phyloP scores from a whole-genome alignment of 2,329 filamentous ascomycete species.

The Pyricularia pennisetigena region DNA sequence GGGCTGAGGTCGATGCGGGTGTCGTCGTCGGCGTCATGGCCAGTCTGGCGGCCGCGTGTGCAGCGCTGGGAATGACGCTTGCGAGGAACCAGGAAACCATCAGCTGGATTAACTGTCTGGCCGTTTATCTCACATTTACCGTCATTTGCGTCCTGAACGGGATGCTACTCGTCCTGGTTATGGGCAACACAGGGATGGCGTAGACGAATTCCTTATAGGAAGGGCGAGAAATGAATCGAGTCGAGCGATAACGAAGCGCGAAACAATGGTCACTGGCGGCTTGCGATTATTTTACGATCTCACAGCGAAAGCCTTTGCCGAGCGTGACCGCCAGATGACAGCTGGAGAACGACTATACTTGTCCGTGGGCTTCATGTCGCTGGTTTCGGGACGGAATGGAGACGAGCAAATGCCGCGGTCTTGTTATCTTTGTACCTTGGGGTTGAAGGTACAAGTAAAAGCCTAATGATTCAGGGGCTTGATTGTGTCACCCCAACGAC shows the following conservation, averaged over 20 bases:
- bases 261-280: not conserved
- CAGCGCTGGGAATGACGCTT: conserved; percentile 49
- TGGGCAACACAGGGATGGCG: conserved; percentile 21
- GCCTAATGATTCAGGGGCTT: not conserved
- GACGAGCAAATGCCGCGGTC: not conserved
- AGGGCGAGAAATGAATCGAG: not conserved
- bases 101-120: conserved; percentile 29
- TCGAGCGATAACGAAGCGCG: not conserved
- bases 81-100: conserved; percentile 38
- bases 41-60: conserved; percentile 53
- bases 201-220: not conserved
- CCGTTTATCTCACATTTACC: conserved; percentile 32
- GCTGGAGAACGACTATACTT: not conserved
- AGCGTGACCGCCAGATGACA: not conserved
- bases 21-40: conserved; percentile 60
- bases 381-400: not conserved
- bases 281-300: not conserved
- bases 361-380: not conserved
- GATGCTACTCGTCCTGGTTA: conserved; percentile 40
- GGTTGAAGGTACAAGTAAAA: not conserved
- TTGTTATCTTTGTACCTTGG: not conserved
- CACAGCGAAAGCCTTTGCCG: not conserved
- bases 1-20: conserved; percentile 63
- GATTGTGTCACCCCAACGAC: not conserved
- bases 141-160: conserved; percentile 38